These are phyloP conservation scores for Boechera retrofracta DNA, from an alignment of 345 rosid genomes.

Conservation along the genomic window DNA sequence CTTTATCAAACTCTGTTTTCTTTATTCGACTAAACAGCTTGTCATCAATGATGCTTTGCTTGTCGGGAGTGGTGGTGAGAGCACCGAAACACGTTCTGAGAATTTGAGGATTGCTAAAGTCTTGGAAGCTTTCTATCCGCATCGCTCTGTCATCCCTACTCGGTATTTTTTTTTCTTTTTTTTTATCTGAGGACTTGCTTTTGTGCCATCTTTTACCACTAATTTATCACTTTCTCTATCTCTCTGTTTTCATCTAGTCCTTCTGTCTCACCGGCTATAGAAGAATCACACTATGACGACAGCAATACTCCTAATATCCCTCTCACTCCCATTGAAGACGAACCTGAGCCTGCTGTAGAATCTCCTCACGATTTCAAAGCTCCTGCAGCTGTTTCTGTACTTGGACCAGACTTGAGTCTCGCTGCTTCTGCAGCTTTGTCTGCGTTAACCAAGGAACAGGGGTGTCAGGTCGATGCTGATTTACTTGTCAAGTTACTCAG, in stretches of 20 bases:
- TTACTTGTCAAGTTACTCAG: constrained; percentile 59
- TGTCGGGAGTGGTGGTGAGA: constrained; percentile 63
- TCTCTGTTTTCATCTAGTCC: constrained; percentile 46
- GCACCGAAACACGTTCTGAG: constrained; percentile 52
- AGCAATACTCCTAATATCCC: constrained; percentile 53
- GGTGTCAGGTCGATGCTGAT: constrained; percentile 52
- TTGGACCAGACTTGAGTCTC: constrained; percentile 39
- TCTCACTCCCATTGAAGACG: constrained; percentile 57
- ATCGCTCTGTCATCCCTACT: constrained; percentile 50
- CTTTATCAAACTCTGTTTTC: background rate
- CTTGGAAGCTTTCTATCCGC: constrained; percentile 62
- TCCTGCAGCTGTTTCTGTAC: constrained; percentile 2
- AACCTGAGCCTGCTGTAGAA: constrained; percentile 15
- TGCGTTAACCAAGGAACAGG: constrained; percentile 44
- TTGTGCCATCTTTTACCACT: background rate
- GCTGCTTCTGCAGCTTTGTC: constrained; percentile 53
- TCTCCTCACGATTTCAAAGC: constrained; percentile 28
- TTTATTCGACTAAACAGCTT: constrained; percentile 45
- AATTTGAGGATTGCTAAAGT: constrained; percentile 51
- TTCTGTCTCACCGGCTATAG: constrained; percentile 43
- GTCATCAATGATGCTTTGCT: constrained; percentile 40
- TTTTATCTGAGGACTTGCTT: background rate
- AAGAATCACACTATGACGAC: constrained; percentile 49
- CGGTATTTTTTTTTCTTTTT: constrained; percentile 36
- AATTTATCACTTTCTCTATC: background rate